Evolutionary conservation across 2,329 filamentous ascomycete genomes (phyloP).

Genomic region (Neurospora sp.): DNA sequence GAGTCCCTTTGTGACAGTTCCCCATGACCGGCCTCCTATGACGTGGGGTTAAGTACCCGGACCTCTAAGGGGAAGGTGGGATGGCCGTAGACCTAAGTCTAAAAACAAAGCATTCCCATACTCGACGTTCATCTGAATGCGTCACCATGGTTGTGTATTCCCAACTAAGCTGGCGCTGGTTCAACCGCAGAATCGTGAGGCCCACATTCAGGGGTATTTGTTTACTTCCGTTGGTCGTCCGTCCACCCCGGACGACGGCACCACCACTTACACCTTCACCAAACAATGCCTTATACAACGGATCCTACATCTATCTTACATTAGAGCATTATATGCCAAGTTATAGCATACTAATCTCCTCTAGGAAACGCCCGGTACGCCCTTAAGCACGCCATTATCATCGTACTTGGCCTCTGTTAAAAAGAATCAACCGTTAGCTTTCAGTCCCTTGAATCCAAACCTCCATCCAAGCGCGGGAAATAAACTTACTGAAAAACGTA

Average conservation of each 20-base stretch:
- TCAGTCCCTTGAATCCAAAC: not conserved
- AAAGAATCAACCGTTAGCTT: conserved; percentile 25
- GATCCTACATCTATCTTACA: not conserved
- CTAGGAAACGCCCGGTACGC: conserved; percentile 13
- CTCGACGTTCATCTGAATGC: not conserved
- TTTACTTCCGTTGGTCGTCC: not conserved
- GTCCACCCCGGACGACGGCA: not conserved
- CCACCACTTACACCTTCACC: not conserved
- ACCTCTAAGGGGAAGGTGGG: not conserved
- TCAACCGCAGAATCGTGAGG: not conserved
- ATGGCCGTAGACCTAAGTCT: not conserved
- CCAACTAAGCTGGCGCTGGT: not conserved
- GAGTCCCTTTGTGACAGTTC: not conserved
- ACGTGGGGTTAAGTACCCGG: not conserved
- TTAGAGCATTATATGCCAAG: not conserved
- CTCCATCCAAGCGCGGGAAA: not conserved
- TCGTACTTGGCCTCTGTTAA: conserved; percentile 70
- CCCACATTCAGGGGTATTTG: not conserved
- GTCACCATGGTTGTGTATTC: not conserved
- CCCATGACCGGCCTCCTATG: not conserved
- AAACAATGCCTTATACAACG: not conserved
- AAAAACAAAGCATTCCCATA: not conserved
- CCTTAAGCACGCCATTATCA: conserved; percentile 60
- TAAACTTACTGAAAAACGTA: conserved; percentile 90
- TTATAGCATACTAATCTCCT: not conserved